Base-by-base conservation (phyloP, 164 flowering plant species). In the Vitis riparia region DNA sequence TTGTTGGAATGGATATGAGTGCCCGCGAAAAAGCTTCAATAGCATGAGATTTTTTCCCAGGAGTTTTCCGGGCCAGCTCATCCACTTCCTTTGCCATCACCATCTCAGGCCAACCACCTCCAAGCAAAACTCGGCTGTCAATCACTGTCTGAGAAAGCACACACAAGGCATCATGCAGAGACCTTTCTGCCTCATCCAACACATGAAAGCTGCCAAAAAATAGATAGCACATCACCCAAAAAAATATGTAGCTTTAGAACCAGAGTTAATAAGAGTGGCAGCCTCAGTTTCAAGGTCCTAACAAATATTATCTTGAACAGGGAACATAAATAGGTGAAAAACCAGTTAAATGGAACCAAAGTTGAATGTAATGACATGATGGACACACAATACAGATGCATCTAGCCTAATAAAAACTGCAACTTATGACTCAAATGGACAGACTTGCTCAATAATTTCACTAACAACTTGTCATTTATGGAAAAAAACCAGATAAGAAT, bases 21-120 rank as follows among this genome's bases (percentile, higher is more conserved):
- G 98, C 97, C 59, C 87, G 78, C 11, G 99, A 90, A 75, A 93
- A 95, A 56, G 98, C 98, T 69, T 95, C 99, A 53, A 95, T 93
- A 9, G 99, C 98, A 78, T 85, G 98, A 59, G 99, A 91, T 74
- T 83, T 93, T 78, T 95, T 95, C 57, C 99, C 99, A 59, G 98
- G 98, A 67, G 99, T 96, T 73, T 75, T 90, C 19, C 91, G 80
- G 16, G 98, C 99, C 76, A 95, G 79, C 66, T 90, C 97, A 83
- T 95, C 99, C 62, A 95, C 94, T 71, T 86, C 97, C 80, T 89
- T 95, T 44, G 98, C 85, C 99, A 95, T 93, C 70, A 91, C 88
- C 99, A 95, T 91, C 87, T 95, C 99, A 55, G 99, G 98, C 98
- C 99, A 95, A 49, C 99, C 98, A 68, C 99, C 98, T 67, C 99